Evolutionary conservation across 352 stramenopile species (phyloP).

Genomic region (Pythium rhizo-oryzae): DNA sequence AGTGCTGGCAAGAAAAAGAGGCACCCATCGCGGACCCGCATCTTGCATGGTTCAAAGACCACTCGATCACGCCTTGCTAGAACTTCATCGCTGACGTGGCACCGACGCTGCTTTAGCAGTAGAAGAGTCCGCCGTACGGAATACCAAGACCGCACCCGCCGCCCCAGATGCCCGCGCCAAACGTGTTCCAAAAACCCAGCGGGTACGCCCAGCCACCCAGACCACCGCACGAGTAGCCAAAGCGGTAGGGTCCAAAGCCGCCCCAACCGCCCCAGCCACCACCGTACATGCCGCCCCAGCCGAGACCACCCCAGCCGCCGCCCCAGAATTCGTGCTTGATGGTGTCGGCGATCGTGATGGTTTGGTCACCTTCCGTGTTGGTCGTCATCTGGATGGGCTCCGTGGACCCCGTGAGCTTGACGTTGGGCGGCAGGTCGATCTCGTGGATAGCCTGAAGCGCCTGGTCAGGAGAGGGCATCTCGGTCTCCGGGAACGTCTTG

Average conservation of each 20-base stretch:
- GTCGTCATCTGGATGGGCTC: neutral
- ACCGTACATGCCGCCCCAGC: too few species aligned
- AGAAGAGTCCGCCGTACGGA: too few species aligned
- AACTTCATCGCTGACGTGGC: too few species aligned
- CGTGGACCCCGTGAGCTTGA: slow-evolving; percentile 1
- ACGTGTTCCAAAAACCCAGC: too few species aligned
- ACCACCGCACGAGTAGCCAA: slow-evolving; percentile 3
- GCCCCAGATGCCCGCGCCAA: too few species aligned
- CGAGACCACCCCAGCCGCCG: neutral
- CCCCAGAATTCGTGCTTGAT: neutral
- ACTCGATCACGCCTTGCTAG: too few species aligned
- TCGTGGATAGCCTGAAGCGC: slow-evolving; percentile 4
- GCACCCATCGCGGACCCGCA: too few species aligned
- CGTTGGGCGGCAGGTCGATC: neutral
- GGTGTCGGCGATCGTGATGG: neutral
- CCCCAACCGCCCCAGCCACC: too few species aligned
- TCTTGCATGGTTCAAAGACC: too few species aligned
- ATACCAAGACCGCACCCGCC: too few species aligned
- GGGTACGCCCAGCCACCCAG: slow-evolving; percentile 3
- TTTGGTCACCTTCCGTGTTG: neutral
- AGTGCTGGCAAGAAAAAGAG: too few species aligned
- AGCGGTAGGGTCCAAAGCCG: neutral
- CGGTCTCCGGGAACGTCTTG: neutral
- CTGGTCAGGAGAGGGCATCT: neutral
- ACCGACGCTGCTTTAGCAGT: too few species aligned